Percentiles rank a stretch among this genome's conserved stretches.
phyloP scores from a whole-genome alignment of 768 basidiomycete genomes.

The Amanita phalloides region DNA sequence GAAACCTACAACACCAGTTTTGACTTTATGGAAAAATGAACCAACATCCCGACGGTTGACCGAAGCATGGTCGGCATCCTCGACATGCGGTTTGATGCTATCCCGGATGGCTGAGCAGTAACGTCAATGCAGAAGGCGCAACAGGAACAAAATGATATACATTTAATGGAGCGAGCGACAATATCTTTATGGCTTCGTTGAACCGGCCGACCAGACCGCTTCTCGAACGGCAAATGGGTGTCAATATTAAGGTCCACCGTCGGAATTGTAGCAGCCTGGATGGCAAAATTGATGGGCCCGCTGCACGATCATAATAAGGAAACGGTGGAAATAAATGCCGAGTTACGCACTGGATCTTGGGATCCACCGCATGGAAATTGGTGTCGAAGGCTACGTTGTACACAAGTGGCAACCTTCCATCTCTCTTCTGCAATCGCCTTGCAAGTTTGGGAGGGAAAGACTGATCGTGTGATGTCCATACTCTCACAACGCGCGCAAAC shows the following conservation, averaged over 20 bases:
- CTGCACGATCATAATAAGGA: not conserved
- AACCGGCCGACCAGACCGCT: not conserved
- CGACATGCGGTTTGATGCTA: not conserved
- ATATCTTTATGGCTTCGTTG: constrained; percentile 17
- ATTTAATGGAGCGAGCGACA: constrained; percentile 15
- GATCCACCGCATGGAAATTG: constrained; percentile 16
- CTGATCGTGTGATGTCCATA: constrained; percentile 26
- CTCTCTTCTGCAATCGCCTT: constrained; percentile 14
- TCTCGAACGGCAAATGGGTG: constrained; percentile 10
- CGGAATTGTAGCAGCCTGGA: constrained; percentile 13
- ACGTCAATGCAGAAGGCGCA: not conserved
- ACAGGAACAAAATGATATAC: constrained; percentile 3
- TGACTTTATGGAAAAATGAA: not conserved
- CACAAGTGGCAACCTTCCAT: constrained; percentile 16
- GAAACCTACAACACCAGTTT: not conserved
- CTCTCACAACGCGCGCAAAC: constrained; percentile 21
- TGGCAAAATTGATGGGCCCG: constrained; percentile 11
- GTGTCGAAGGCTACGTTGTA: constrained; percentile 22
- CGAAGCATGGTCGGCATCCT: not conserved
- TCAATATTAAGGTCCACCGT: constrained; percentile 11
- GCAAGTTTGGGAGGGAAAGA: constrained; percentile 18
- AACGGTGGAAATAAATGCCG: not conserved
- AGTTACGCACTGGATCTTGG: not conserved
- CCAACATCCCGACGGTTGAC: not conserved
- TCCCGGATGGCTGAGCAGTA: not conserved